Percentiles rank a stretch among this genome's conserved stretches.
phyloP scores from a whole-genome alignment of 108 stramenopile species.

The Nitzschia putrida region DNA sequence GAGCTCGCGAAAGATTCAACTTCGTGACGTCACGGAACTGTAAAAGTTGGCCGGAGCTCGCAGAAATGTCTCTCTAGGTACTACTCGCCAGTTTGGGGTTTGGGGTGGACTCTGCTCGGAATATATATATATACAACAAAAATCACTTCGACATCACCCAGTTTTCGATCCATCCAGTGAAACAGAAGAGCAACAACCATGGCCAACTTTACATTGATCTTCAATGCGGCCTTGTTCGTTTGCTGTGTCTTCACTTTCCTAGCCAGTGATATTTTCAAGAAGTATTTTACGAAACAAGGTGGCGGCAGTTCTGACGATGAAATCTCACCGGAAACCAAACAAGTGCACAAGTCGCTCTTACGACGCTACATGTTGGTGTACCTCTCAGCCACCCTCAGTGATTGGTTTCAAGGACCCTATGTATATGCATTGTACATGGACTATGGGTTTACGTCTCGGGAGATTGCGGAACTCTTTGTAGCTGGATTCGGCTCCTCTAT shows the following conservation, averaged over 20 bases:
- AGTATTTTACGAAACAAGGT: constrained; percentile 18
- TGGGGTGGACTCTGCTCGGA: too few species aligned
- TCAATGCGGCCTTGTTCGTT: constrained; percentile 56
- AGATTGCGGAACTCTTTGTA: constrained; percentile 87
- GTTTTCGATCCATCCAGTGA: too few species aligned
- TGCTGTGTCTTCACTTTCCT: constrained; percentile 74
- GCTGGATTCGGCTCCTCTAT: constrained; percentile 86
- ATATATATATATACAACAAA: too few species aligned
- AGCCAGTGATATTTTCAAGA: constrained; percentile 65
- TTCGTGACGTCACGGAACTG: too few species aligned
- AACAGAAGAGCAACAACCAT: constrained; percentile 13
- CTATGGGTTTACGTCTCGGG: constrained; percentile 88
- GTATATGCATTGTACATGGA: constrained; percentile 95
- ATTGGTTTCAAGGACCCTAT: constrained; percentile 99
- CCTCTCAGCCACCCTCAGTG: constrained; percentile 86
- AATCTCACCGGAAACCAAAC: constrained; percentile 15
- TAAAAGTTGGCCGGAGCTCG: too few species aligned
- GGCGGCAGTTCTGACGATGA: constrained; percentile 14
- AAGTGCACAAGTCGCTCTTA: constrained; percentile 41
- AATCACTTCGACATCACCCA: too few species aligned
- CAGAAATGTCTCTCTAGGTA: too few species aligned
- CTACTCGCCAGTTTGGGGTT: too few species aligned
- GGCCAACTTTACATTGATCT: constrained; percentile 69
- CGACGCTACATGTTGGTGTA: constrained; percentile 89
- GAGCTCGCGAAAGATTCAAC: too few species aligned